Evolutionary conservation across 371 early-diverging fungal species (phyloP).

Genomic region (Quaeritorhiza haematococci): DNA sequence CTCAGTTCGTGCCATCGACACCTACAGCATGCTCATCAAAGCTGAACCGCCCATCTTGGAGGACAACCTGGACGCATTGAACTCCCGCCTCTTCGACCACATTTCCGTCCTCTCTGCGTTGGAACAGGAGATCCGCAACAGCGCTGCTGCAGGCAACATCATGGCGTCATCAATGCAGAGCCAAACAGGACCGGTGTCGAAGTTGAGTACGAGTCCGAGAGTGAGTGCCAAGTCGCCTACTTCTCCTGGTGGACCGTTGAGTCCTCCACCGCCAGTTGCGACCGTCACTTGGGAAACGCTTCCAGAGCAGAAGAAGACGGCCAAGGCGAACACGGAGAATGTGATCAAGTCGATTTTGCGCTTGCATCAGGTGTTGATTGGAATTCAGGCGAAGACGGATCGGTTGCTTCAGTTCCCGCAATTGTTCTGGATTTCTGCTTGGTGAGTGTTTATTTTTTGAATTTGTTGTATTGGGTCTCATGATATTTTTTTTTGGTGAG

Average conservation of each 20-base stretch:
- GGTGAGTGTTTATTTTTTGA: slow-evolving; percentile 11
- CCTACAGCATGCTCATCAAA: slow-evolving; percentile 19
- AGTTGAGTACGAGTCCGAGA: too few relatives aligned
- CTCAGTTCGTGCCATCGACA: slow-evolving; percentile 24
- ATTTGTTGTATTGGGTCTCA: background rate
- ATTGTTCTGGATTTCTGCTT: slow-evolving; percentile 26
- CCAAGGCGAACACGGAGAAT: slow-evolving; percentile 2
- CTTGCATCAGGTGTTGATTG: slow-evolving; percentile 23
- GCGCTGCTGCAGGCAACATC: background rate
- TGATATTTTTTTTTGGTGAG: background rate
- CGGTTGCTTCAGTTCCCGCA: slow-evolving; percentile 5
- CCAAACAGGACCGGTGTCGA: too few relatives aligned
- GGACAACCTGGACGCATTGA: slow-evolving; percentile 14
- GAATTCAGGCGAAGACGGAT: background rate
- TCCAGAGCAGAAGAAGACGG: slow-evolving; percentile 4
- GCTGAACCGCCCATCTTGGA: slow-evolving; percentile 5
- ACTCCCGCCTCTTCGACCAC: slow-evolving; percentile 24
- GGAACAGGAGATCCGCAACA: slow-evolving; percentile 10
- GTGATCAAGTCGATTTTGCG: slow-evolving; percentile 12
- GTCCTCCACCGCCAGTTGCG: background rate
- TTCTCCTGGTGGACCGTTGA: background rate
- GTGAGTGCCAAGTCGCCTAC: background rate
- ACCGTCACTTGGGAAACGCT: slow-evolving; percentile 10
- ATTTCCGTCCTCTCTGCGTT: slow-evolving; percentile 15
- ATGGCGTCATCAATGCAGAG: too few relatives aligned